Percentiles rank a stretch among this genome's conserved stretches.
phyloP scores from a whole-genome alignment of 176 grass and related monocot genomes.

The Raddia guianensis region DNA sequence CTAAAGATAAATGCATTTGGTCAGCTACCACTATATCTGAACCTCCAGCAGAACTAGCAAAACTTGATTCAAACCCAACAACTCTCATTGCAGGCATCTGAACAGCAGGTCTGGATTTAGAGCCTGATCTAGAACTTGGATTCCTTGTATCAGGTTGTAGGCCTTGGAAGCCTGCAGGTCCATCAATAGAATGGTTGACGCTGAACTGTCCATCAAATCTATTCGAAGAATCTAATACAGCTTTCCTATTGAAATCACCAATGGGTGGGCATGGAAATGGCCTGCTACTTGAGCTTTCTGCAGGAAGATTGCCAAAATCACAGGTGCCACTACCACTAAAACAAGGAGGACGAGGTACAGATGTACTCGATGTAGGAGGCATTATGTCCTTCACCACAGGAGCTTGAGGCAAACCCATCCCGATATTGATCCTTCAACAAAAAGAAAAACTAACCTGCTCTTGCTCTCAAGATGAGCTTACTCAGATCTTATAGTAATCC shows the following conservation, averaged over 20 bases:
- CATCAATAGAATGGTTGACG: slow-evolving; percentile 35
- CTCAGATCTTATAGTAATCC: slow-evolving; percentile 1
- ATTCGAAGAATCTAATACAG: slow-evolving; percentile 31
- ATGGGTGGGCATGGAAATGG: slow-evolving; percentile 43
- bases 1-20: slow-evolving; percentile 52
- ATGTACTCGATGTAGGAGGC: slow-evolving; percentile 46
- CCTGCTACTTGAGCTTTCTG: slow-evolving; percentile 38
- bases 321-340: slow-evolving; percentile 22
- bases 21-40: slow-evolving; percentile 45
- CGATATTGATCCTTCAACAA: slow-evolving; percentile 23
- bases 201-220: slow-evolving; percentile 38
- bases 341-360: slow-evolving; percentile 43
- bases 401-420: slow-evolving; percentile 87
- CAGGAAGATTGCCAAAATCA: slow-evolving; percentile 41
- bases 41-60: slow-evolving; percentile 8
- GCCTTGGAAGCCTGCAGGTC: slow-evolving; percentile 40
- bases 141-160: slow-evolving; percentile 53
- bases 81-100: slow-evolving; percentile 66
- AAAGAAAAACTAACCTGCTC: slow-evolving; percentile 17
- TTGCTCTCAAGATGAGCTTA: not conserved
- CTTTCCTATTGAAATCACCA: slow-evolving; percentile 53
- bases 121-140: slow-evolving; percentile 45
- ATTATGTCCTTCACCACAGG: slow-evolving; percentile 47
- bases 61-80: slow-evolving; percentile 78
- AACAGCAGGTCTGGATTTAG: slow-evolving; percentile 38